Conservation (phyloP, 1,284 basidiomycete species). For the Testicularia cyperi region DNA sequence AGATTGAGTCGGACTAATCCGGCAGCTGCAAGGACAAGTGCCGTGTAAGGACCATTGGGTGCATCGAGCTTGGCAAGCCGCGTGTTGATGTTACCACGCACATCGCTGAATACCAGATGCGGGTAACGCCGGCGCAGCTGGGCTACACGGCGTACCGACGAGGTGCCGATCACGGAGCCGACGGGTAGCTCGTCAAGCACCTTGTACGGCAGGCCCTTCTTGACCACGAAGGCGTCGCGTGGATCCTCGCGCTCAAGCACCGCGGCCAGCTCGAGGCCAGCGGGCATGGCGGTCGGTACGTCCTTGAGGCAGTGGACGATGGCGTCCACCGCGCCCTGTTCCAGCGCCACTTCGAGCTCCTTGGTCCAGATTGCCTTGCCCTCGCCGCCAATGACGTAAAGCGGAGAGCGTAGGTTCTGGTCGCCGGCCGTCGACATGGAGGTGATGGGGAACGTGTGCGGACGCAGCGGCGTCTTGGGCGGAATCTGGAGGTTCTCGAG, state of each 20-base stretch:
- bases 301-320: constrained; percentile 94
- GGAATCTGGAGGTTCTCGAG: constrained; percentile 11
- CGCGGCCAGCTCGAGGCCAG: constrained; percentile 81
- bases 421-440: constrained; percentile 92
- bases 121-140: constrained; percentile 82
- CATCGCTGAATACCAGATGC: constrained; percentile 79
- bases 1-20: constrained; percentile 83
- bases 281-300: constrained; percentile 82
- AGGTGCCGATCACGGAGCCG: constrained; percentile 89
- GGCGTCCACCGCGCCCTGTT: constrained; percentile 76
- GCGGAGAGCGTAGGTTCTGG: constrained; percentile 73
- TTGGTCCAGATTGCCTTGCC: constrained; percentile 88
- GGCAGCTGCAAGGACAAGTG: constrained; percentile 88
- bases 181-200: constrained; percentile 79
- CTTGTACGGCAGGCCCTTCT: constrained; percentile 71
- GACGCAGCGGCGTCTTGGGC: constrained; percentile 11
- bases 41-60: constrained; percentile 77
- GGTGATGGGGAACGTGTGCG: constrained; percentile 63
- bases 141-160: constrained; percentile 87
- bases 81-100: constrained; percentile 67
- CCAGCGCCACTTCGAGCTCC: constrained; percentile 83
- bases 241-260: constrained; percentile 86
- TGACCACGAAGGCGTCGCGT: constrained; percentile 85
- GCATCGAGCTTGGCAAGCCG: constrained; percentile 89
- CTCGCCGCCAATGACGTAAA: constrained; percentile 64